Conservation (phyloP, 2,329 filamentous ascomycete genomes). For the Xylariaceae sp. region DNA sequence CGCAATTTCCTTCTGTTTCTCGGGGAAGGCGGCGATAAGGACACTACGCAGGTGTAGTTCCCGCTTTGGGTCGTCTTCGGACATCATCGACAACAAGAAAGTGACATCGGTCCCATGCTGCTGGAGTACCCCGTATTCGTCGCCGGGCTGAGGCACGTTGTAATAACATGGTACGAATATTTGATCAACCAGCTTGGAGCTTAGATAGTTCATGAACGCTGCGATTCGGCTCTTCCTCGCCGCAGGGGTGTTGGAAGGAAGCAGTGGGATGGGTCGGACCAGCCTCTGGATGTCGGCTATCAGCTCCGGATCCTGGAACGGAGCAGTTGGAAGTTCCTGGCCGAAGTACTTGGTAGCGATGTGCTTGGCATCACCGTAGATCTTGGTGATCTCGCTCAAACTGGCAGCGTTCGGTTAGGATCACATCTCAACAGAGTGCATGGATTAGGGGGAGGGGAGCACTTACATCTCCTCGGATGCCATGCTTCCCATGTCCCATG, state of each 20-base stretch:
- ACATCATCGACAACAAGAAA: slow-evolving; percentile 8
- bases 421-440: background rate
- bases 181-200: slow-evolving; percentile 1
- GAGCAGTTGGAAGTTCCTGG: slow-evolving; percentile 4
- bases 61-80: slow-evolving; percentile 2
- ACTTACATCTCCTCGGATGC: slow-evolving; percentile 15
- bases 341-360: slow-evolving; percentile 6
- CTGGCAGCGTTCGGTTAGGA: slow-evolving; percentile 5
- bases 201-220: slow-evolving; percentile 4
- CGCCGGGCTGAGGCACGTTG: background rate
- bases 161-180: slow-evolving; percentile 11
- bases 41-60: slow-evolving; percentile 15
- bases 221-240: slow-evolving; percentile 14
- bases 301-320: background rate
- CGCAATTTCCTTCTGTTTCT: slow-evolving; percentile 6
- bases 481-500: background rate
- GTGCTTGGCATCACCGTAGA: slow-evolving; percentile 5
- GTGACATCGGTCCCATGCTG: slow-evolving; percentile 6
- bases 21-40: slow-evolving; percentile 2
- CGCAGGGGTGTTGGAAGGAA: background rate
- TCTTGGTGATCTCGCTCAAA: slow-evolving; percentile 10
- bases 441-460: too few species aligned
- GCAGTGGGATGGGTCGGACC: slow-evolving; percentile 8
- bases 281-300: background rate
- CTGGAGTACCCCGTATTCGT: background rate